Conservation (phyloP, 2,329 filamentous ascomycete genomes). For the Fusarium mangiferae region DNA sequence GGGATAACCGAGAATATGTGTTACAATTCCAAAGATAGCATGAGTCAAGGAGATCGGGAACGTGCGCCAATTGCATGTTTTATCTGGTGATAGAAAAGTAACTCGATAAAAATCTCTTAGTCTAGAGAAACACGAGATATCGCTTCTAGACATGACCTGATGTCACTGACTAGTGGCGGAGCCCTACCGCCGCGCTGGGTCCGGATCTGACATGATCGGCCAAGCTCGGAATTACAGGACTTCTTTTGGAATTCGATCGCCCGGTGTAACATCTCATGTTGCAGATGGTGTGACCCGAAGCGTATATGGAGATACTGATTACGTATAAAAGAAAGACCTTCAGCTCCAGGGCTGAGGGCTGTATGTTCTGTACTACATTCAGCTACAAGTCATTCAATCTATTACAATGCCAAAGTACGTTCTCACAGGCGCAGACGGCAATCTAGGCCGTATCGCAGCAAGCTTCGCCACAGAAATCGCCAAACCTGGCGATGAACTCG, state of each 20-base stretch:
- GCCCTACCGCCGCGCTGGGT: constrained; percentile 24
- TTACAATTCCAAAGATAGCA: background rate
- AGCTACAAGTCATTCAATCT: background rate
- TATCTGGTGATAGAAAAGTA: background rate
- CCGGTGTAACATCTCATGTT: constrained; percentile 10
- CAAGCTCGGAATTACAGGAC: constrained; percentile 27
- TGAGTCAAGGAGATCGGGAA: background rate
- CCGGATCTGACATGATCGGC: constrained; percentile 17
- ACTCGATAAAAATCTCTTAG: background rate
- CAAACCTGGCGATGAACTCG: constrained; percentile 36
- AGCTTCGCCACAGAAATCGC: constrained; percentile 37
- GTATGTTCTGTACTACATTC: background rate
- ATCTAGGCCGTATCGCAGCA: constrained; percentile 38
- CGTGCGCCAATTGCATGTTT: constrained; percentile 48
- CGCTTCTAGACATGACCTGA: constrained; percentile 11
- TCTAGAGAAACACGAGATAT: constrained; percentile 3
- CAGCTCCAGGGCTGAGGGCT: too few species aligned
- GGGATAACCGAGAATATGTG: background rate
- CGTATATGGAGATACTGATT: background rate
- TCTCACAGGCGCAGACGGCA: constrained; percentile 41
- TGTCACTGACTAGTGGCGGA: constrained; percentile 3
- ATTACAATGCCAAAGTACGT: constrained; percentile 39
- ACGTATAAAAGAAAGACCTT: background rate
- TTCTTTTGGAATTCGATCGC: constrained; percentile 1
- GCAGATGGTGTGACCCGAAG: background rate